Evolutionary conservation across 768 basidiomycete genomes (phyloP), one percentile per base, ranked within the genome.

Genomic region (Termitomyces sp.): DNA sequence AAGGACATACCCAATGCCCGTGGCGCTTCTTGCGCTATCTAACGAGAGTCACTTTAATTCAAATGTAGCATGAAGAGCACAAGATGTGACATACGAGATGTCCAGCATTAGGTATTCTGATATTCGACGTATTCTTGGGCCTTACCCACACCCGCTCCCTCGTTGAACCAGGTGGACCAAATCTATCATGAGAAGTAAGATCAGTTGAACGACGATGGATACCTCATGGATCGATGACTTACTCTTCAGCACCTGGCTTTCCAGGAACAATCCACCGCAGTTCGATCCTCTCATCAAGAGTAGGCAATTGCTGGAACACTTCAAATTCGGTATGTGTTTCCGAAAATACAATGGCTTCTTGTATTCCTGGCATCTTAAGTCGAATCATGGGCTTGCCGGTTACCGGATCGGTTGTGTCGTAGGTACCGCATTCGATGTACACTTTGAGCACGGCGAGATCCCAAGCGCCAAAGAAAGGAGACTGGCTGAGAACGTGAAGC

Each of bases 401-500:
- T 22, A 38, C 20, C 4, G 71, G 66, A 51, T 76, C 72, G 3
- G 55, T 71, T 56, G 62, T 74, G 42, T 65, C 73, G 63, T 78
- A 76, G 6, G 89, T 74, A 3, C 80, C 90, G 61, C 84, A 79
- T 33, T 88, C 79, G 58, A 90, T 73, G 67, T 92, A 93, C 20
- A 77, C 58, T 42, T 77, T 73, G 32, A 94, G 76, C 4, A 83
- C 85, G 0, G 77, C 80, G 0, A 85, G 83, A 68, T 92, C 79
- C 92, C 92, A 94, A 1, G 78, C 73, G 3, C 68, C 65, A 71
- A 94, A 95, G 79, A 93, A 94, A 0, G 87, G 81, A 35, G 76
- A 82, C 56, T 76, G 72, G 55, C 69, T 63, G 67, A 92, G 82
- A 7, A 72, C 65, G 9, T 65, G 68, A 6, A 79, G 67, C 1